Evolutionary conservation across 148 eudicot genomes (phyloP), one percentile per base, ranked within the genome.

Genomic region (Persicaria maculosa): DNA sequence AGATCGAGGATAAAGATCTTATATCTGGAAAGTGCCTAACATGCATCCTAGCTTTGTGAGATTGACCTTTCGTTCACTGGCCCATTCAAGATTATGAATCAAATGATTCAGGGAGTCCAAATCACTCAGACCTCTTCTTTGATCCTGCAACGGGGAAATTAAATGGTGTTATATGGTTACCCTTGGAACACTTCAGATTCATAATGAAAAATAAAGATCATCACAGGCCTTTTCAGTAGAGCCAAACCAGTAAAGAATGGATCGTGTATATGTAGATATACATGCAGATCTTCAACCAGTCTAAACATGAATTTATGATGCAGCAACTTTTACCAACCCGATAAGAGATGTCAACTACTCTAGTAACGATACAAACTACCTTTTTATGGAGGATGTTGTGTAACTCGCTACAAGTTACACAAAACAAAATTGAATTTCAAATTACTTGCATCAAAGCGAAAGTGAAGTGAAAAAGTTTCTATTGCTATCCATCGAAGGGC

Each of bases 61-160:
- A 31, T 80, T 81, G 50, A 92, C 87, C 83, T 87, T 86, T 74
- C 89, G 90, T 73, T 87, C 86, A 57, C 88, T 91, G 69, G 80
- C 85, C 98, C 98, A 94, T 79, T 94, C 98, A 50, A 94, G 88
- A 81, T 88, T 88, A 50, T 86, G 94, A 75, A 88, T 83, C 85
- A 91, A 80, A 68, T 83, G 74, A 81, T 82, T 88, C 79, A 88
- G 77, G 76, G 83, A 80, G 71, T 92, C 97, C 77, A 75, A 75
- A 74, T 90, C 96, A 79, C 77, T 82, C 17, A 74, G 76, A 48
- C 59, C 76, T 50, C 77, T 79, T 52, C 70, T n/a, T 44, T 84
- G 80, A 71, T 83, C 91, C 98, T 94, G 81, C 78, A 83, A 44
- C 12, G 22, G 14, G 16, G n/a, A 75, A 70, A n/a, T n/a, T n/a